Base-by-base conservation (phyloP, 2,329 filamentous ascomycete genomes). In the Exophiala aquamarina region DNA sequence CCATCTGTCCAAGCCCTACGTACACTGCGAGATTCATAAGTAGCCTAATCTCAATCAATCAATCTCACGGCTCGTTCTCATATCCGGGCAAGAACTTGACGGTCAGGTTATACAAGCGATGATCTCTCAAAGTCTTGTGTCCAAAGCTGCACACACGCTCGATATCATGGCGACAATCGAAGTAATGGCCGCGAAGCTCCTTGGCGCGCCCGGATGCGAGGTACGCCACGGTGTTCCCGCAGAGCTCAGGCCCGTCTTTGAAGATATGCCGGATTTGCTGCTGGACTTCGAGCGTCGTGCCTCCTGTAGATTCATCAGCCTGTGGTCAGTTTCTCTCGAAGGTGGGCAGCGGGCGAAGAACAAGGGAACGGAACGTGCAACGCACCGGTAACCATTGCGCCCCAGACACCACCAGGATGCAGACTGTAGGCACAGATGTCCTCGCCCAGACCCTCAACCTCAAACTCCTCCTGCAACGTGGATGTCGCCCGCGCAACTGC, bases 91-190 rank as follows among this genome's bases (percentile, higher is more conserved):
- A 34, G 28, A 54, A 54, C 5, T 51, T 37, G 6, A 54, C 33
- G 15, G 18, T 47, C 40, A 54, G 32, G 9, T 26, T 42, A 32
- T 54, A 44, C 34, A 43, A 36, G n/a, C 19, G 15, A 15, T 54
- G 44, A 9, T 42, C 13, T 21, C 33, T 19, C 15, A 54, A 33
- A 32, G 23, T 45, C 15, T 51, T 47, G 31, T 47, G 34, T 6
- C 51, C 51, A 7, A 47, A 36, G 9, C 43, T 32, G 19, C 33
- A 29, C 10, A 54, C 39, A 1, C 44, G 28, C 17, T 50, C 43
- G 14, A 54, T 26, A 28, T 54, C 51, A 40, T 54, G 51, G 31
- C 51, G 31, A 29, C 51, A 54, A 31, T 54, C 51, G 20, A 46
- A 41, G 23, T 50, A 54, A 34, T 50, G 31, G 4, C 51, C 51